Evolutionary conservation across 257 asterid species (phyloP).

Genomic region (Avicennia marina): DNA sequence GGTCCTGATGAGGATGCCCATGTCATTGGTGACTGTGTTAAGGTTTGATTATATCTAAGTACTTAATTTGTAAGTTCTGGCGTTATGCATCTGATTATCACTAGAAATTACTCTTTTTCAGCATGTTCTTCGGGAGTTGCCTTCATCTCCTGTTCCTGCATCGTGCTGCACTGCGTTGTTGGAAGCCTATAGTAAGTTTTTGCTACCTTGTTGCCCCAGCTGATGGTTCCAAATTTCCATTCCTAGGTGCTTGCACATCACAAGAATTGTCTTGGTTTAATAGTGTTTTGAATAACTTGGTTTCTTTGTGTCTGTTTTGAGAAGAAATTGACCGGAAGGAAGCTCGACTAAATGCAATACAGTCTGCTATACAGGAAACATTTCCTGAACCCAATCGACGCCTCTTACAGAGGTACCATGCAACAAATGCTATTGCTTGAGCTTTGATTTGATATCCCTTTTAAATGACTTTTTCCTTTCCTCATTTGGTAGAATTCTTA

Average conservation of each 20-base stretch:
- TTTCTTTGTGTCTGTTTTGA: slow-evolving; percentile 22
- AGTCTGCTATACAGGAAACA: slow-evolving; percentile 78
- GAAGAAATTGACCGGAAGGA: slow-evolving; percentile 84
- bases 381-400: slow-evolving; percentile 99
- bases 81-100: background rate
- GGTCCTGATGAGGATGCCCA: slow-evolving; percentile 93
- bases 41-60: slow-evolving; percentile 47
- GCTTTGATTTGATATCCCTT: background rate
- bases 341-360: slow-evolving; percentile 76
- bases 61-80: slow-evolving; percentile 4
- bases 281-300: slow-evolving; percentile 7
- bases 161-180: slow-evolving; percentile 95
- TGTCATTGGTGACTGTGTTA: slow-evolving; percentile 92
- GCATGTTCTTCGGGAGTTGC: slow-evolving; percentile 99
- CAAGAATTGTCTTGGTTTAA: background rate
- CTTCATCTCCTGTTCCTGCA: slow-evolving; percentile 99
- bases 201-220: background rate
- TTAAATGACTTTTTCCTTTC: background rate
- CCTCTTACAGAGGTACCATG: slow-evolving; percentile 33
- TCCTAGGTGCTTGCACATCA: background rate
- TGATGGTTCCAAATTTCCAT: background rate
- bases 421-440: slow-evolving; percentile 17
- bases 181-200: slow-evolving; percentile 84
- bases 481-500: slow-evolving; percentile 36
- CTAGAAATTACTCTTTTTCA: slow-evolving; percentile 10